phyloP scores from a whole-genome alignment of 371 early-diverging fungal genomes.

The Paraphysoderma sedebokerense region DNA sequence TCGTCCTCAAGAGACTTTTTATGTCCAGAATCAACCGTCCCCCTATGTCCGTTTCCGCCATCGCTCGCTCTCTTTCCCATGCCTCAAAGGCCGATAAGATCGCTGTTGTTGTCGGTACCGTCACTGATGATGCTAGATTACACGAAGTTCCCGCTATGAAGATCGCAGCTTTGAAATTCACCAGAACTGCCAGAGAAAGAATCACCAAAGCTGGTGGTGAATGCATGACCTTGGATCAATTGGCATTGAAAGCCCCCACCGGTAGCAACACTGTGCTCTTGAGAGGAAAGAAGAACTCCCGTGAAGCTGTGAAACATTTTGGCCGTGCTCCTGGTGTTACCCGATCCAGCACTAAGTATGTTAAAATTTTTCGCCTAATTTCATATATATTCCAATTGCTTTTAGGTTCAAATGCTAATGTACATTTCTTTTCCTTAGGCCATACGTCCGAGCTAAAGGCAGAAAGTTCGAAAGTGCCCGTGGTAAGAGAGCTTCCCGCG shows the following conservation, averaged over 20 bases:
- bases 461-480: constrained; percentile 98
- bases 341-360: constrained; percentile 55
- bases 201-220: constrained; percentile 98
- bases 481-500: constrained; percentile 93
- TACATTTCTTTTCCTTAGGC: constrained; percentile 20
- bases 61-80: constrained; percentile 55
- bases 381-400: not conserved
- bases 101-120: constrained; percentile 83
- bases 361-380: not conserved
- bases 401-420: not conserved
- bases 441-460: constrained; percentile 95
- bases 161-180: constrained; percentile 86
- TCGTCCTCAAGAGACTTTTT: constrained; percentile 92
- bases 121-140: constrained; percentile 91
- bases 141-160: constrained; percentile 88
- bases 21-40: constrained; percentile 96
- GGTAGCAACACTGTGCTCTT: constrained; percentile 90
- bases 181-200: constrained; percentile 88
- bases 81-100: constrained; percentile 53
- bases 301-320: constrained; percentile 94
- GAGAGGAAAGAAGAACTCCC: constrained; percentile 78
- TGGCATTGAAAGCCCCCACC: constrained; percentile 91
- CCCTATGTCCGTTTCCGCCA: constrained; percentile 78
- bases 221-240: constrained; percentile 92
- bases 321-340: constrained; percentile 69